Evolutionary conservation across 495 filamentous ascomycete species (phyloP).

Genomic region (Aspergillus coremiiformis): DNA sequence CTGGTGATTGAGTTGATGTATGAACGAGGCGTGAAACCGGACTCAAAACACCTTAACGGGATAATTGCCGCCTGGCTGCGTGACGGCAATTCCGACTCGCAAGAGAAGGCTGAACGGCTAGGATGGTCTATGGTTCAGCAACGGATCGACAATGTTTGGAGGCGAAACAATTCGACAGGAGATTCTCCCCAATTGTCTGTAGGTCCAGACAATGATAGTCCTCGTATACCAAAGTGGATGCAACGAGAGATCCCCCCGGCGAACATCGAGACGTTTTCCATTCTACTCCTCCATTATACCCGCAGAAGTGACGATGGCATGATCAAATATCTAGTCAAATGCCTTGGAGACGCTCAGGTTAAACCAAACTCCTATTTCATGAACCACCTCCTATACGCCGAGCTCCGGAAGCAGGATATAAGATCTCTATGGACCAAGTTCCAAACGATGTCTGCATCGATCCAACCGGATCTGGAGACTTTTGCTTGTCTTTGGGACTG

Average conservation of each 20-base stretch:
- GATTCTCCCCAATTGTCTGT: slow-evolving; percentile 13
- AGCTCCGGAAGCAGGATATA: slow-evolving; percentile 46
- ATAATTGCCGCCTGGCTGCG: slow-evolving; percentile 69
- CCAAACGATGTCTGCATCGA: slow-evolving; percentile 34
- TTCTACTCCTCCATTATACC: slow-evolving; percentile 65
- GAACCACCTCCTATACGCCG: slow-evolving; percentile 63
- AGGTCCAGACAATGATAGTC: slow-evolving; percentile 10
- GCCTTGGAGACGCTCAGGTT: slow-evolving; percentile 52
- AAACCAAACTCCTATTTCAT: slow-evolving; percentile 62
- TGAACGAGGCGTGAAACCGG: slow-evolving; percentile 53
- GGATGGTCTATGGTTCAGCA: slow-evolving; percentile 71
- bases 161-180: slow-evolving; percentile 24
- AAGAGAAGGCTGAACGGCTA: slow-evolving; percentile 57
- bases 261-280: slow-evolving; percentile 67
- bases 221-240: slow-evolving; percentile 30
- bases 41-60: slow-evolving; percentile 66
- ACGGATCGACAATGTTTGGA: slow-evolving; percentile 51
- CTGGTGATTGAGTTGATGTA: slow-evolving; percentile 62
- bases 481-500: slow-evolving; percentile 61
- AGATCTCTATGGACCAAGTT: slow-evolving; percentile 50
- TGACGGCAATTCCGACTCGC: slow-evolving; percentile 42
- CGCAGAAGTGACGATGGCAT: slow-evolving; percentile 49
- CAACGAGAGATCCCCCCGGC: slow-evolving; percentile 46
- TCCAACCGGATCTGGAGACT: slow-evolving; percentile 59
- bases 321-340: slow-evolving; percentile 50